Evolutionary conservation across 768 basidiomycete species (phyloP), one percentile per base, ranked within the genome.

Genomic region (Tephrocybe sp.): DNA sequence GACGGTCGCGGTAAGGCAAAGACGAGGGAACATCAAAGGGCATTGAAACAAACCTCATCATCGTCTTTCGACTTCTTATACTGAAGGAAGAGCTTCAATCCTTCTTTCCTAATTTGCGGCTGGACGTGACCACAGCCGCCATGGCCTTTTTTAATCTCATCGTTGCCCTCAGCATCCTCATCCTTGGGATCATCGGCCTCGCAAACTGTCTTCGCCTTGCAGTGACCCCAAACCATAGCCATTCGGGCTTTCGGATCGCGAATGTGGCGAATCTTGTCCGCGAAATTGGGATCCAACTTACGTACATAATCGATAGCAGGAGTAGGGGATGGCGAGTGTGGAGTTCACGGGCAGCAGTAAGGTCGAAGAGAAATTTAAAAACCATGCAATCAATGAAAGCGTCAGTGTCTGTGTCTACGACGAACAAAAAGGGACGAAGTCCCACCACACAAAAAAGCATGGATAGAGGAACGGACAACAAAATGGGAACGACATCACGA

Each of bases 41-140:
- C 23, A 49, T 48, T 33, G 54, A n/a, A 42, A 80, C 84, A 58
- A 66, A 92, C 92, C 77, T 98, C 97, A 52, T 93, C 93, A 49
- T 96, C 92, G 57, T 96, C 93, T 67, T 92, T 93, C n/a, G 84
- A 72, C 61, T 89, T 87, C 73, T 97, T 98, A 76, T 94, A 95
- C 55, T 96, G 91, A 19, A 93, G 82, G 62, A 94, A 95, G 22
- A 98, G 76, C 71, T 98, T 98, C 53, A 98, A 68, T 10, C 92
- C 97, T 66, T 99, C 97, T 72, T 95, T 98, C 55, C 97, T 74
- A 60, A 98, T 81, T 45, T 78, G 73, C 0, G 97, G 97, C 67
- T 99, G 97, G 22, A 78, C 68, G 62, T 94, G 92, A 39, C 97
- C 97, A 68, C 97, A 98, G 13, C 97, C 97, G n/a, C 93, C 95